Evolutionary conservation across 148 eudicot genomes (phyloP).

Genomic region (Chenopodium album): DNA sequence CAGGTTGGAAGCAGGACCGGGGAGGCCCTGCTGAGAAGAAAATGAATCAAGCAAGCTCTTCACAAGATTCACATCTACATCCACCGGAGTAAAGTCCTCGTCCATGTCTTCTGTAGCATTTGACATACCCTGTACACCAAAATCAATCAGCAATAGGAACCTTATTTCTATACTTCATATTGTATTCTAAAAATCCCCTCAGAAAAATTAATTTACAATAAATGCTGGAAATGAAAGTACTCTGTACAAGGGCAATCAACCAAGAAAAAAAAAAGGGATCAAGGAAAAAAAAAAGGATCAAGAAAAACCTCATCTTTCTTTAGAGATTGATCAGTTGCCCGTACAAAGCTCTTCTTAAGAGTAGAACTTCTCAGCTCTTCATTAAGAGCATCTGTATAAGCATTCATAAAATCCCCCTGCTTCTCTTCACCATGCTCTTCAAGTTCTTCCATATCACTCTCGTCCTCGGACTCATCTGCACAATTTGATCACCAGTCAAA

Average conservation of each 20-base stretch:
- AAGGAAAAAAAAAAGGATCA: background rate
- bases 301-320: conserved; percentile 54
- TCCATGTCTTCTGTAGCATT: conserved; percentile 55
- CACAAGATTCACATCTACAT: conserved; percentile 91
- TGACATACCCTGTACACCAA: conserved; percentile 52
- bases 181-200: background rate
- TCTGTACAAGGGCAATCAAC: background rate
- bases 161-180: background rate
- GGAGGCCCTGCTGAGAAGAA: conserved; percentile 86
- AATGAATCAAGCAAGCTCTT: conserved; percentile 85
- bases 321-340: conserved; percentile 49
- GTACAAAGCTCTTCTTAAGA: conserved; percentile 71
- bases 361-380: conserved; percentile 68
- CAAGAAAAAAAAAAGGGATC: background rate
- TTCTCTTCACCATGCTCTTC: conserved; percentile 38
- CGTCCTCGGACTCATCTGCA: conserved; percentile 72
- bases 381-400: conserved; percentile 69
- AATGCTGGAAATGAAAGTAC: background rate
- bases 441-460: conserved; percentile 47
- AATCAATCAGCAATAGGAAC: background rate
- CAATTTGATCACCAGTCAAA: conserved; percentile 4
- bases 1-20: conserved; percentile 94
- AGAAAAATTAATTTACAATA: background rate
- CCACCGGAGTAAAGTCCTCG: conserved; percentile 76
- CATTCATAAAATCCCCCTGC: conserved; percentile 52